A percentile compares a stretch with the other conserved stretches of the same genome.
Evolutionary conservation across 139 green algal genomes (phyloP).

Genomic region (Eudorina sp.): DNA sequence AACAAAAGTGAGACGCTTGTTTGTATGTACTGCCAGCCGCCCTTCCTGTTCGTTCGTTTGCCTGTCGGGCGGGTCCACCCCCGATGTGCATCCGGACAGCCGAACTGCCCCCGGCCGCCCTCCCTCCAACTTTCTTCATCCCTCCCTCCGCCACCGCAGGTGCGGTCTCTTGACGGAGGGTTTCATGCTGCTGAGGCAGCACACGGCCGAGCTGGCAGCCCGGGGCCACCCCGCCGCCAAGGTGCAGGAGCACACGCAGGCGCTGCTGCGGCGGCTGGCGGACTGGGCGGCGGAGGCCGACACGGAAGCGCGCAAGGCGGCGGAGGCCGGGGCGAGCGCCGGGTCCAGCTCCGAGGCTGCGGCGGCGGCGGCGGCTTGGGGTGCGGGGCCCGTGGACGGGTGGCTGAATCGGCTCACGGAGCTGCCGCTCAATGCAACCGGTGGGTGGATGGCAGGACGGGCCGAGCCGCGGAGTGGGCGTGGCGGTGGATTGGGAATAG

Average conservation of each 20-base stretch:
- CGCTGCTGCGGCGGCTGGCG: slow-evolving; percentile 29
- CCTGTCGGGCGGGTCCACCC: too few species aligned
- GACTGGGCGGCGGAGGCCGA: slow-evolving; percentile 10
- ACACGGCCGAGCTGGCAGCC: slow-evolving; percentile 18
- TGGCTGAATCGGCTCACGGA: slow-evolving; percentile 38
- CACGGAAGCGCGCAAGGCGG: neutral
- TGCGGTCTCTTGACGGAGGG: slow-evolving; percentile 45
- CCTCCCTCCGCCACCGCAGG: too few species aligned
- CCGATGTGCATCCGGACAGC: too few species aligned
- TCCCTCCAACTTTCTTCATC: too few species aligned
- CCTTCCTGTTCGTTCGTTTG: too few species aligned
- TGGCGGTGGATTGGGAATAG: too few species aligned
- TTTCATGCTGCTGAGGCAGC: slow-evolving; percentile 33
- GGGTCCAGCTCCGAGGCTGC: neutral
- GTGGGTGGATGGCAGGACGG: slow-evolving; percentile 14
- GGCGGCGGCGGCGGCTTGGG: neutral
- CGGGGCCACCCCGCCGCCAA: too few species aligned
- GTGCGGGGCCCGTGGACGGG: neutral
- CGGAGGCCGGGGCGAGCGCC: neutral
- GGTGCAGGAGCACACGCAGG: slow-evolving; percentile 11
- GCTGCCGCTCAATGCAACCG: slow-evolving; percentile 23
- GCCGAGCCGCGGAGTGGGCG: too few species aligned
- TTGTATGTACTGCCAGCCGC: too few species aligned
- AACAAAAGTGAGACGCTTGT: too few species aligned
- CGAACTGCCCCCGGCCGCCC: too few species aligned